Evolutionary conservation across 1,284 basidiomycete genomes (phyloP), one percentile per base, ranked within the genome.

Genomic region (Sporisorium exsertum): DNA sequence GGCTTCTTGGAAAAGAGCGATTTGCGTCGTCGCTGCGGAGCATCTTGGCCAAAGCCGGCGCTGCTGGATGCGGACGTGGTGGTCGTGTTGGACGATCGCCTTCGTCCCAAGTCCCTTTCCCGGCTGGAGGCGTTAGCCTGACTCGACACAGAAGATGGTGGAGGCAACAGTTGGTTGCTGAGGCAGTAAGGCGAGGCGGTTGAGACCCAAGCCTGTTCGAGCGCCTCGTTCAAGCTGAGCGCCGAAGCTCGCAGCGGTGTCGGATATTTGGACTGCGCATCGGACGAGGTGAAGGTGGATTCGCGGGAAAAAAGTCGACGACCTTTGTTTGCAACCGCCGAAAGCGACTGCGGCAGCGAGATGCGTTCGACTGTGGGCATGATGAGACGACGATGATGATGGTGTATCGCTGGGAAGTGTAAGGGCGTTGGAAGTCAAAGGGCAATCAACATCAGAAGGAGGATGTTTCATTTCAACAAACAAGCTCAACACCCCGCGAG

Each of bases 291-390:
- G 10, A 12, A 6, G 4, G 37, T 8, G 16, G 37, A 18, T 2
- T 73, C 65, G 22, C 71, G 57, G 29, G 71, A 47, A n/a, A 73
- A 73, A 16, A 73, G 54, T 35, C 58, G 63, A 24, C 71, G 64
- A 32, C 71, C 58, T 22, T 68, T 67, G 45, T n/a, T 16, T 15
- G 71, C 71, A 18, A 68, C 65, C 13, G 50, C 56, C 29, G 64
- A 68, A 18, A 73, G 58, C 24, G 64, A 58, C 15, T 68, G 71
- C 4, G 64, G 50, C 3, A 72, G 47, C 24, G 64, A 65, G 20
- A 51, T 58, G 24, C 68, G 68, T n/a, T 71, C 70, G 49, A 60
- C 32, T 22, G 70, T 43, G 15, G 70, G 61, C 70, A 72, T 71
- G 22, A 20, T 49, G 18, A n/a, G n/a, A n/a, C 4, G 29, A 22